Conservation (phyloP, 2,329 filamentous ascomycete genomes). For the Coniochaeta hoffmannii region DNA sequence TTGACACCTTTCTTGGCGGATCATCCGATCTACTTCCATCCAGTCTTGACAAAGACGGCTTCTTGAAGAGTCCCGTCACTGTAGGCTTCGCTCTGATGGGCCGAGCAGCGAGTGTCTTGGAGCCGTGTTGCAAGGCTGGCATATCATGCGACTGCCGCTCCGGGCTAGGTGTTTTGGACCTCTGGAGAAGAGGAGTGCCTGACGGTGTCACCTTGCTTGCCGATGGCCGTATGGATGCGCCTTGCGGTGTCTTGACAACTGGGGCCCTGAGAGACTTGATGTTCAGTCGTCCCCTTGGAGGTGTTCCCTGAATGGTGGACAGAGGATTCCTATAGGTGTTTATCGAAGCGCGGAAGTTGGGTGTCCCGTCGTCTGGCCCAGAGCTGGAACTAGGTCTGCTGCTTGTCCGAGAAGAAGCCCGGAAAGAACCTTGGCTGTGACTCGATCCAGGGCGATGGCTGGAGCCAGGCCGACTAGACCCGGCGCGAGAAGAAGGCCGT, state of each 20-base stretch:
- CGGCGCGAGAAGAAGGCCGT: slow-evolving; percentile 41
- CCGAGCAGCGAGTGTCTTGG: slow-evolving; percentile 38
- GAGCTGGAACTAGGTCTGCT: slow-evolving; percentile 50
- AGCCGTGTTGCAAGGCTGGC: slow-evolving; percentile 29
- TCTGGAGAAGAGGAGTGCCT: slow-evolving; percentile 19
- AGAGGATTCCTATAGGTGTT: slow-evolving; percentile 36
- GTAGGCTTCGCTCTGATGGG: slow-evolving; percentile 45
- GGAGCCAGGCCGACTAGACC: slow-evolving; percentile 1
- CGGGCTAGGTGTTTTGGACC: slow-evolving; percentile 30
- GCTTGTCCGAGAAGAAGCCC: slow-evolving; percentile 38
- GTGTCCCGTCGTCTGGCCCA: slow-evolving; percentile 34
- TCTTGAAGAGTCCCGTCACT: slow-evolving; percentile 45
- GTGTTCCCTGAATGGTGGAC: slow-evolving; percentile 35
- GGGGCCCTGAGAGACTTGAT: slow-evolving; percentile 28
- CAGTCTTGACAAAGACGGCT: slow-evolving; percentile 41
- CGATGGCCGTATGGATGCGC: slow-evolving; percentile 14
- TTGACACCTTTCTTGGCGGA: slow-evolving; percentile 30
- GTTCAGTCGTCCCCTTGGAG: slow-evolving; percentile 26
- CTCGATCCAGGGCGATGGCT: slow-evolving; percentile 9
- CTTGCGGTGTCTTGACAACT: slow-evolving; percentile 17
- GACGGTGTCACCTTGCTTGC: slow-evolving; percentile 25
- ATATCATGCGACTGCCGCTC: slow-evolving; percentile 23
- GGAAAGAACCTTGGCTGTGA: slow-evolving; percentile 52
- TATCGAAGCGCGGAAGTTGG: slow-evolving; percentile 35
- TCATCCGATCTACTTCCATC: slow-evolving; percentile 19